Conservation (phyloP, 2,329 filamentous ascomycete species). For the Aspergillus niger region DNA sequence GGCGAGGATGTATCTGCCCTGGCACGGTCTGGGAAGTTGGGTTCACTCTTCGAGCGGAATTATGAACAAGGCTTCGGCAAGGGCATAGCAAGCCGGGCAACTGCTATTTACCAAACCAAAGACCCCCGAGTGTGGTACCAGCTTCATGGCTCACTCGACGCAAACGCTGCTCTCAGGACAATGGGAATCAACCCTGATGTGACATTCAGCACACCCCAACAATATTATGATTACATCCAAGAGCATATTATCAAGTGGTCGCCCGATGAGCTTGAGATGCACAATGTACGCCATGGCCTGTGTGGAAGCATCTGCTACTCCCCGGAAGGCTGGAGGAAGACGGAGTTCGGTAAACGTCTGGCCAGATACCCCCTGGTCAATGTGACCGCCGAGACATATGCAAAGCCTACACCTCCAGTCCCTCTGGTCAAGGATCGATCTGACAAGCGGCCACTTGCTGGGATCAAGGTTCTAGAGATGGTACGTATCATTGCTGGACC, state of each 20-base stretch:
- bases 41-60: slow-evolving; percentile 36
- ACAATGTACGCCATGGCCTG: slow-evolving; percentile 45
- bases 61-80: slow-evolving; percentile 43
- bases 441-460: slow-evolving; percentile 39
- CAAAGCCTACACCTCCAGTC: slow-evolving; percentile 37
- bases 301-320: slow-evolving; percentile 51
- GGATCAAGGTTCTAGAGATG: slow-evolving; percentile 53
- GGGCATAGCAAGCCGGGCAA: slow-evolving; percentile 43
- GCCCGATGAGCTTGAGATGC: slow-evolving; percentile 47
- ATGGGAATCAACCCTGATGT: slow-evolving; percentile 48
- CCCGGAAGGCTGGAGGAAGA: slow-evolving; percentile 48
- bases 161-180: slow-evolving; percentile 46
- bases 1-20: slow-evolving; percentile 37
- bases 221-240: slow-evolving; percentile 29
- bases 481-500: slow-evolving; percentile 44
- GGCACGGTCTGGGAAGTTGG: slow-evolving; percentile 32
- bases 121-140: slow-evolving; percentile 52
- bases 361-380: slow-evolving; percentile 49
- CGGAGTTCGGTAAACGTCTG: slow-evolving; percentile 47
- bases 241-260: slow-evolving; percentile 36
- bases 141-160: slow-evolving; percentile 54
- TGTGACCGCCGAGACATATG: slow-evolving; percentile 37
- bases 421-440: slow-evolving; percentile 10
- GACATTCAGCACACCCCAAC: slow-evolving; percentile 5
- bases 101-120: slow-evolving; percentile 53